Conservation (phyloP, 768 basidiomycete genomes). For the Leucogyrophana mollusca region DNA sequence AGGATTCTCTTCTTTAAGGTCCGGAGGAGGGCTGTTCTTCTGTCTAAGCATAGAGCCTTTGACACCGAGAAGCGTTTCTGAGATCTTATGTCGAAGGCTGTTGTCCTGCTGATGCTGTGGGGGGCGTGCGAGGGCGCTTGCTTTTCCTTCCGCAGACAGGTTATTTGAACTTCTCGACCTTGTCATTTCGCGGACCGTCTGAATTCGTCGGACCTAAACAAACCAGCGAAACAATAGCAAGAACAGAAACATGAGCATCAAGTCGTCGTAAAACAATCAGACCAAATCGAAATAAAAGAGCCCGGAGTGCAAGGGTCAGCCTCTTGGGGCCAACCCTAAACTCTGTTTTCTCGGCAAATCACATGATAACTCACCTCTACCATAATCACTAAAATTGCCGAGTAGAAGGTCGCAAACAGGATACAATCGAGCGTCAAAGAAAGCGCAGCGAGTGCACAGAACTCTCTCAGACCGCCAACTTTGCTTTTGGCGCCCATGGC, state of each 20-base stretch:
- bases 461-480: constrained; percentile 88
- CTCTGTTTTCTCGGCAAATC: constrained; percentile 5
- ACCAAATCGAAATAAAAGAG: constrained; percentile 14
- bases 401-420: constrained; percentile 86
- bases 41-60: constrained; percentile 49
- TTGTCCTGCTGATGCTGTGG: constrained; percentile 15
- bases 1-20: constrained; percentile 68
- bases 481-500: constrained; percentile 82
- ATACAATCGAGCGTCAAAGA: constrained; percentile 84
- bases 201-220: constrained; percentile 67
- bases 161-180: constrained; percentile 32
- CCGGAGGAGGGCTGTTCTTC: constrained; percentile 39
- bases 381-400: constrained; percentile 90
- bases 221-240: constrained; percentile 5
- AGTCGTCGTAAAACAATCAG: constrained; percentile 8
- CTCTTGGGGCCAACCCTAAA: constrained; percentile 10
- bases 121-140: constrained; percentile 27
- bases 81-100: constrained; percentile 22
- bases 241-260: constrained; percentile 7
- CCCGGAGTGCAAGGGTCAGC: too few species aligned
- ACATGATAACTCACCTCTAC: constrained; percentile 66
- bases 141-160: constrained; percentile 27
- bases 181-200: constrained; percentile 53
- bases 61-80: constrained; percentile 38
- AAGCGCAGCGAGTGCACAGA: constrained; percentile 93